Conservation (phyloP, 208 protist genomes). For the Angomonas desouzai region DNA sequence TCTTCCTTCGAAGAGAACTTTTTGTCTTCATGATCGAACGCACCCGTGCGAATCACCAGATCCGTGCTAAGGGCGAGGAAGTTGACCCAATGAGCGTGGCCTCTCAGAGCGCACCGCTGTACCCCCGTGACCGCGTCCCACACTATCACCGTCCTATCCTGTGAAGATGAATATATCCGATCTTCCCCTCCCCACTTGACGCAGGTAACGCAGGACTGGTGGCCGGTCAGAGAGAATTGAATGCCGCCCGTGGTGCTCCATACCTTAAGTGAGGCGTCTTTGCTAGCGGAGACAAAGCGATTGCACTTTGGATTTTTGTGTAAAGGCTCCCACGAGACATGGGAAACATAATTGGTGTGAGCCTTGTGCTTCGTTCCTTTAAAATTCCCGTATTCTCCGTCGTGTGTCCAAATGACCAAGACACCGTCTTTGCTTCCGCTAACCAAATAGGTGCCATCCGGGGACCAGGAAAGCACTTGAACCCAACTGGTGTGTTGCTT, state of each 20-base stretch:
- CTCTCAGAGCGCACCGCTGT: slow-evolving; percentile 75
- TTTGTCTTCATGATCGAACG: slow-evolving; percentile 92
- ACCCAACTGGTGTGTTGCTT: slow-evolving; percentile 95
- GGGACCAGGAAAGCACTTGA: slow-evolving; percentile 95
- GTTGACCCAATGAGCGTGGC: slow-evolving; percentile 99
- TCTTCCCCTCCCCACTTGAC: slow-evolving; percentile 95
- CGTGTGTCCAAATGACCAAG: slow-evolving; percentile 91
- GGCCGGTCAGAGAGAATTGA: slow-evolving; percentile 90
- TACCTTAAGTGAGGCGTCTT: slow-evolving; percentile 91
- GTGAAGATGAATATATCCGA: slow-evolving; percentile 94
- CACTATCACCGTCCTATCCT: slow-evolving; percentile 97
- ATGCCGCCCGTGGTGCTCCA: slow-evolving; percentile 65
- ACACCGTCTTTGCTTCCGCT: slow-evolving; percentile 94
- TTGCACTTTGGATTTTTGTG: slow-evolving; percentile 83
- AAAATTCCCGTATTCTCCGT: slow-evolving; percentile 70
- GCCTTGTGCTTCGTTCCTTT: slow-evolving; percentile 82
- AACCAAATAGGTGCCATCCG: slow-evolving; percentile 90
- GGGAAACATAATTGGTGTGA: slow-evolving; percentile 95
- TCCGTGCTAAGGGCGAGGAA: slow-evolving; percentile 97
- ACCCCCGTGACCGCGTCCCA: slow-evolving; percentile 86
- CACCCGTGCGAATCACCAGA: slow-evolving; percentile 93
- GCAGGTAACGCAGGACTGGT: slow-evolving; percentile 96
- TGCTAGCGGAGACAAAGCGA: slow-evolving; percentile 90
- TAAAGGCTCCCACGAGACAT: slow-evolving; percentile 95
- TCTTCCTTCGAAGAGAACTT: slow-evolving; percentile 47